Conservation (phyloP, 2,329 filamentous ascomycete genomes). For the Orbilia ellipsospora region DNA sequence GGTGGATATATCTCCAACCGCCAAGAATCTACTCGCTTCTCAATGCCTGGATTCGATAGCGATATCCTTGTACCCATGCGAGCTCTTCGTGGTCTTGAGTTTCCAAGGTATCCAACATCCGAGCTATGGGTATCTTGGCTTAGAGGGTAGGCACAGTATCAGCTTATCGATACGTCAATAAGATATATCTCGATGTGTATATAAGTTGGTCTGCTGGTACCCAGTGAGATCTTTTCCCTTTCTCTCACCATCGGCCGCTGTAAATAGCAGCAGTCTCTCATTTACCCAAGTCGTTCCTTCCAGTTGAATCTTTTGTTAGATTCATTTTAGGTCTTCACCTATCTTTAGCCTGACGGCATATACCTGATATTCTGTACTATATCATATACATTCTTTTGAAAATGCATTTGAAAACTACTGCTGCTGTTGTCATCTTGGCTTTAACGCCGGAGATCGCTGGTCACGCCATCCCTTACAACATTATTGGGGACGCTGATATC, state of each 20-base stretch:
- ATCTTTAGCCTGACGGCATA: slow-evolving; percentile 4
- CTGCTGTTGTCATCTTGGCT: slow-evolving; percentile 16
- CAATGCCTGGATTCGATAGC: no score
- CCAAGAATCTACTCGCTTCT: no score
- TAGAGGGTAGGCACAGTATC: no score
- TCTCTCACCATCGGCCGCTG: not conserved
- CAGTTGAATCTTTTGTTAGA: not conserved
- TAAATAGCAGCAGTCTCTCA: slow-evolving; percentile 10
- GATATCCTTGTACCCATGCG: no score
- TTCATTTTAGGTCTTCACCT: not conserved
- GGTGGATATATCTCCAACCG: no score
- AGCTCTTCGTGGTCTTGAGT: no score
- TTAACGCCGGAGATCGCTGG: slow-evolving; percentile 25
- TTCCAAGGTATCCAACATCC: no score
- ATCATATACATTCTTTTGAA: slow-evolving; percentile 15
- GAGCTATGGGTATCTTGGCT: no score
- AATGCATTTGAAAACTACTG: slow-evolving; percentile 29
- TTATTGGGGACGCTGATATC: slow-evolving; percentile 26
- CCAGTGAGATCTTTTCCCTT: not conserved
- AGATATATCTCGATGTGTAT: not conserved
- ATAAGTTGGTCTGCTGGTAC: not conserved
- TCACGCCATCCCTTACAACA: slow-evolving; percentile 16
- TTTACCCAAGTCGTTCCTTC: slow-evolving; percentile 7
- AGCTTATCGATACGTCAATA: no score
- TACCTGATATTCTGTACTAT: not conserved